phyloP scores from a whole-genome alignment of 495 filamentous ascomycete species.

The Talaromyces wortmannii region DNA sequence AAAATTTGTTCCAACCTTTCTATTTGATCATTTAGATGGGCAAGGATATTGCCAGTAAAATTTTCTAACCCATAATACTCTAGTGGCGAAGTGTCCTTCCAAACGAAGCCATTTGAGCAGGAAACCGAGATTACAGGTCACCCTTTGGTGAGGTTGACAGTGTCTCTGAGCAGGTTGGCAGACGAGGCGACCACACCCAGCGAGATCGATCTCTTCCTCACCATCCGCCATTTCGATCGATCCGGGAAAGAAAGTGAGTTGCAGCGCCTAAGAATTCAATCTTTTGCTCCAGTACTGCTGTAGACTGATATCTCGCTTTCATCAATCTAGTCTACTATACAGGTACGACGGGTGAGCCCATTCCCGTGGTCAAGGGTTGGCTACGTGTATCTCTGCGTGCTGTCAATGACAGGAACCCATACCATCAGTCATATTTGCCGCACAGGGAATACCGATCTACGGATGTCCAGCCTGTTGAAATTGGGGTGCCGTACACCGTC shows the following conservation, averaged over 20 bases:
- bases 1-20: too few species aligned
- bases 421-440: slow-evolving; percentile 29
- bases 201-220: too few species aligned
- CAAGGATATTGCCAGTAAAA: too few species aligned
- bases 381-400: slow-evolving; percentile 50
- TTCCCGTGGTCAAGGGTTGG: slow-evolving; percentile 14
- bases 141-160: slow-evolving; percentile 51
- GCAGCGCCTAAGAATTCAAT: too few species aligned
- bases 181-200: too few species aligned
- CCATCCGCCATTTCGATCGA: too few species aligned
- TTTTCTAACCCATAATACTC: slow-evolving; percentile 45
- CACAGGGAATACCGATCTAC: slow-evolving; percentile 43
- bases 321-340: slow-evolving; percentile 67
- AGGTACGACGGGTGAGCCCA: slow-evolving; percentile 37
- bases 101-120: slow-evolving; percentile 40
- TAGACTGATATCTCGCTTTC: too few species aligned
- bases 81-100: slow-evolving; percentile 42
- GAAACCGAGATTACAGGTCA: slow-evolving; percentile 64
- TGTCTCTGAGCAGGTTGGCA: slow-evolving; percentile 47
- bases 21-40: too few species aligned
- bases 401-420: slow-evolving; percentile 38
- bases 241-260: slow-evolving; percentile 51
- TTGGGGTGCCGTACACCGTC: slow-evolving; percentile 42
- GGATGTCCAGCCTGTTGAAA: slow-evolving; percentile 41
- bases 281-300: too few species aligned